Conservation (phyloP, 176 grass and related monocot species). For the Microstegium vimineum region DNA sequence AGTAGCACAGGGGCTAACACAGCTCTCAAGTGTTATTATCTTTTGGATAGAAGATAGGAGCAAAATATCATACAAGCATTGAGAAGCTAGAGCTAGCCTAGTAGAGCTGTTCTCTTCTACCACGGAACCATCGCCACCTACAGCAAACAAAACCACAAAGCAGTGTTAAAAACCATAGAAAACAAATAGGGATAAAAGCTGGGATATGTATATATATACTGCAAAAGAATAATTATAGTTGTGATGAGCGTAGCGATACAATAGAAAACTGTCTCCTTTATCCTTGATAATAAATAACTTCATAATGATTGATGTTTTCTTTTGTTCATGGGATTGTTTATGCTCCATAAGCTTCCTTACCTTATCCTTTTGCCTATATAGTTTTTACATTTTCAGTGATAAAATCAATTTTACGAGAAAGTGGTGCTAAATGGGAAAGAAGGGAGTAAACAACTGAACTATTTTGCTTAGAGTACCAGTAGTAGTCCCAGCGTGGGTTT, state of each 20-base stretch:
- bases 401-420: background rate
- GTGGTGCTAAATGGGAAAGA: background rate
- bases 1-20: constrained; percentile 25
- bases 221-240: constrained; percentile 7
- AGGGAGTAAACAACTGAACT: background rate
- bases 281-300: background rate
- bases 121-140: constrained; percentile 69
- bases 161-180: background rate
- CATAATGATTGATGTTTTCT: background rate
- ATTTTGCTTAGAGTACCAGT: constrained; percentile 66
- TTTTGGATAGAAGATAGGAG: background rate
- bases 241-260: background rate
- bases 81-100: constrained; percentile 30
- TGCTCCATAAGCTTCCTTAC: too few relatives aligned
- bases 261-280: background rate
- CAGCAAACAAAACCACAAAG: constrained; percentile 28
- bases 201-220: background rate
- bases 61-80: constrained; percentile 36
- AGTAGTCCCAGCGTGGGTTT: constrained; percentile 82
- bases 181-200: background rate
- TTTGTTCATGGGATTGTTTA: constrained; percentile 1
- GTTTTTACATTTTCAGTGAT: background rate
- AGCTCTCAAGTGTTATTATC: constrained; percentile 10
- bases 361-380: background rate
- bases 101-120: constrained; percentile 71